Evolutionary conservation across 1,139 yeast species (phyloP), one percentile per base, ranked within the genome.

Genomic region (Kazachstania sp.): DNA sequence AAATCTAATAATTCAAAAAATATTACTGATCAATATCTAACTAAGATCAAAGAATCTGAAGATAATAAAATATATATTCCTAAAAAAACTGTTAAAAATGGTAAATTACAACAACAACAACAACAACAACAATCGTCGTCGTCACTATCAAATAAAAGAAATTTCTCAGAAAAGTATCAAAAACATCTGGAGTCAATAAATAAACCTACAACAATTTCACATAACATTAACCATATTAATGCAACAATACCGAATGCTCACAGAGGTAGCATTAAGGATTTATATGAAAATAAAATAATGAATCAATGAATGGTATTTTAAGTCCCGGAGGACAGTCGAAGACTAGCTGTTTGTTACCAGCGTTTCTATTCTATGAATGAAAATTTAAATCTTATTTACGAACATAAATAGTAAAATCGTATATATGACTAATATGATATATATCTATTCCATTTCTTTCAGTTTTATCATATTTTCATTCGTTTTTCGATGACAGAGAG

Each of bases 21-120:
- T 29, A 45, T 41, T 12, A 41, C 51, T 11, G 37, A 43, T 23
- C 23, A n/a, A 4, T 49, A 49, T 32, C 34, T 49, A 36, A 42
- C 40, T 16, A 45, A 41, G 37, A 30, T 46, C 28, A 29, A 41
- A 39, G 43, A 38, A 23, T 29, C 19, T 19, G 20, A n/a, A 34
- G 28, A 19, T 12, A 23, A 19, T 11, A 19, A 39, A 15, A 39
- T 23, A 39, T 30, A 39, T 39, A 39, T 39, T 39, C 42, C 42
- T 15, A 39, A n/a, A 12, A 36, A 20, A 19, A 36, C 28, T 36
- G 26, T 20, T 7, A 18, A 36, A 19, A 36, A 1, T 6, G 7
- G 18, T 32, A 32, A 32, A 32, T 32, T 15, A 32, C 34, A 31
- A 31, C 28, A 23, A 8, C 28, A 23, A 37, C 11, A 8, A 38